Conservation (phyloP, 2,329 filamentous ascomycete genomes). For the Triangularia verruculosa region DNA sequence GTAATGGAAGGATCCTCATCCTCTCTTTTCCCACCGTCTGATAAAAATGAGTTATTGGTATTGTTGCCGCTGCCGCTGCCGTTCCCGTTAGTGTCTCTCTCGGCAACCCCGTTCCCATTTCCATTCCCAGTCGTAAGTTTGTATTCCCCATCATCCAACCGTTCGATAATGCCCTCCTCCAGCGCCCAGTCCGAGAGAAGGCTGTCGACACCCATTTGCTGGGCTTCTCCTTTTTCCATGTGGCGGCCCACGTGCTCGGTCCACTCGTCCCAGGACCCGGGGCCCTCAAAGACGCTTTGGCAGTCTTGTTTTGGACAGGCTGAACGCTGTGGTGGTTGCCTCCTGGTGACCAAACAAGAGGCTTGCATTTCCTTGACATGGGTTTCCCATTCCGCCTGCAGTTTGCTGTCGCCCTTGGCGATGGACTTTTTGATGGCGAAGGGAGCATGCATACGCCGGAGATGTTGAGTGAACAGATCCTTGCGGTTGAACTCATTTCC, state of each 20-base stretch:
- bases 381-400: constrained; percentile 61
- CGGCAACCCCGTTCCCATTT: constrained; percentile 17
- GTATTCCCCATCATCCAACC: constrained; percentile 54
- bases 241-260: constrained; percentile 91
- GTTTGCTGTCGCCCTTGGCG: constrained; percentile 55
- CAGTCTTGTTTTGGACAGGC: constrained; percentile 73
- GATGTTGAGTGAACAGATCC: constrained; percentile 91
- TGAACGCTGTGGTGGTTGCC: constrained; percentile 67
- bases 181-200: constrained; percentile 61
- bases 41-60: constrained; percentile 19
- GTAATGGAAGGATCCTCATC: constrained; percentile 32
- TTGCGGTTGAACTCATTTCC: constrained; percentile 85
- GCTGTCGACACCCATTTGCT: constrained; percentile 54
- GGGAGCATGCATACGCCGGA: constrained; percentile 87
- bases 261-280: constrained; percentile 79
- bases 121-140: constrained; percentile 47
- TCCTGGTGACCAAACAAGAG: constrained; percentile 68
- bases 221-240: constrained; percentile 70
- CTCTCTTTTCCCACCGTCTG: constrained; percentile 22
- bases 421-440: constrained; percentile 59
- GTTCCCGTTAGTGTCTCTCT: constrained; percentile 5
- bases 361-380: constrained; percentile 68
- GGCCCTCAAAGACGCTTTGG: constrained; percentile 64
- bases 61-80: background rate
- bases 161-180: constrained; percentile 61